Evolutionary conservation across 116 monocot species (phyloP), one percentile per base, ranked within the genome.

Genomic region (Phalaenopsis hybrid): DNA sequence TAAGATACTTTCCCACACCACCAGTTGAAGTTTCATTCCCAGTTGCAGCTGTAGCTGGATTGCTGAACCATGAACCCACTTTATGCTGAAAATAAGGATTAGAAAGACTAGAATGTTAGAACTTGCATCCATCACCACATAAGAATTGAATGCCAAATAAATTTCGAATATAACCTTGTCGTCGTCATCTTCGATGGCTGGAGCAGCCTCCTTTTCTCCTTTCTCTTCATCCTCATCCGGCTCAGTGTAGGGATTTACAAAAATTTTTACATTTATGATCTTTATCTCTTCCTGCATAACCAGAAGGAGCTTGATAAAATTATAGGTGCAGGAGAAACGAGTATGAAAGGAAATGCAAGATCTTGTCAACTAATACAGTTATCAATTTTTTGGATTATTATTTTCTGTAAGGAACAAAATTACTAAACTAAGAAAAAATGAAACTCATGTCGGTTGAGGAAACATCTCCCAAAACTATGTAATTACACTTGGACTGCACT

Each of bases 231-330:
- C 95, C 65, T 94, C 95, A 75, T 97, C 94, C n/a, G 89, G 93
- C 85, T 98, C 94, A 17, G 91, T 85, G 77, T 95, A 98, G 13
- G 98, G 98, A 82, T 98, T 98, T 81, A 98, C 98, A 77, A 98
- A 98, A 15, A 92, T 75, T 1, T 89, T 85, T 31, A 90, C 88
- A 75, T 84, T 86, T 44, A 77, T 83, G 78, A 98, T 92, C 87
- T 93, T 98, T 81, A 98, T 95, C 82, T 94, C 98, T 86, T 98
- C 88, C 98, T 98, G 83, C n/a, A 86, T 45, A 81, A 78, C 44
- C 51, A 70, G 7, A 80, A 84, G 20, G 34, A 0, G n/a, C 6
- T 43, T 34, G 72, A 61, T 58, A 21, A 48, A 31, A n/a, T 59
- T 72, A 10, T 72, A 15, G 72, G 15, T 0, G 31, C 31, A 31